Conservation (phyloP, 2,329 filamentous ascomycete species). For the Pseudogymnoascus sp. region DNA sequence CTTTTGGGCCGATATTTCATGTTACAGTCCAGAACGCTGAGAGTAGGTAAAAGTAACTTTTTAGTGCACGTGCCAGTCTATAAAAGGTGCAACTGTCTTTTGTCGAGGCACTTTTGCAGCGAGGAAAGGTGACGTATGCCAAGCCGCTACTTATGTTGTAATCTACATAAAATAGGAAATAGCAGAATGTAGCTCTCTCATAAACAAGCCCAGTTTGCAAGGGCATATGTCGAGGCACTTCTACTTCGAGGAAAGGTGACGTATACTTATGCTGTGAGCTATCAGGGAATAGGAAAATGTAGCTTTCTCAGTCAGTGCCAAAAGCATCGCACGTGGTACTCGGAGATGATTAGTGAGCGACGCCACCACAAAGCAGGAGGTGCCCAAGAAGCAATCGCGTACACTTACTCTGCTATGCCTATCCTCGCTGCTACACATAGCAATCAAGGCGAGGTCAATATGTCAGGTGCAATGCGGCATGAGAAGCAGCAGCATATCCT, state of each 20-base stretch:
- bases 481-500: not conserved
- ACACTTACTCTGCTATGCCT: not conserved
- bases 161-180: not conserved
- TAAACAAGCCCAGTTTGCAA: not conserved
- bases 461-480: not conserved
- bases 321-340: not conserved
- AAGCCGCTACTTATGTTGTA: not conserved
- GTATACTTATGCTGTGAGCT: not conserved
- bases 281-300: not conserved
- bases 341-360: not conserved
- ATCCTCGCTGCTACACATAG: not conserved
- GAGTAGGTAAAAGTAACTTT: not conserved
- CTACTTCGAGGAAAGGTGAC: not conserved
- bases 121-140: not conserved
- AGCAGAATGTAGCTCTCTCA: not conserved
- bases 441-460: not conserved
- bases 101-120: not conserved
- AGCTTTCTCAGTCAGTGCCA: not conserved
- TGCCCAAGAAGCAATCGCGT: not conserved
- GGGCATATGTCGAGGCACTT: not conserved
- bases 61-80: not conserved
- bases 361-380: no score
- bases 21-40: not conserved
- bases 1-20: not conserved
- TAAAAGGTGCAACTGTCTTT: not conserved